These are phyloP conservation scores for Forsythia suspensa DNA, from an alignment of 257 asterid genomes.

Conservation along the genomic window DNA sequence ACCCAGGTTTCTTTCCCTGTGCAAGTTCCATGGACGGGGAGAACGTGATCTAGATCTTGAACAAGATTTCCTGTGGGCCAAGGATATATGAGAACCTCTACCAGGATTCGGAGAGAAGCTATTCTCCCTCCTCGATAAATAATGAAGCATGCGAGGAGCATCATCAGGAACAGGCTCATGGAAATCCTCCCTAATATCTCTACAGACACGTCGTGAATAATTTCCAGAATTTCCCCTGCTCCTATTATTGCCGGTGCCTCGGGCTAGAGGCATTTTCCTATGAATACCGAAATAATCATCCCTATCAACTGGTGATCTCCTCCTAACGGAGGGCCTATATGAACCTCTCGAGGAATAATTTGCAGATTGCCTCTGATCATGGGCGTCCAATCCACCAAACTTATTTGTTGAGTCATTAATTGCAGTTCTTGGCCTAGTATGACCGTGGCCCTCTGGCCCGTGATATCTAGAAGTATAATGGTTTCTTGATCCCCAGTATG, in stretches of 20 bases:
- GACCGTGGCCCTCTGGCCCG: conserved; percentile 41
- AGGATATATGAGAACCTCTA: conserved; percentile 34
- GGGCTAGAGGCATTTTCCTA: conserved; percentile 43
- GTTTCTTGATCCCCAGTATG: conserved; percentile 54
- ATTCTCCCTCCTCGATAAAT: conserved; percentile 48
- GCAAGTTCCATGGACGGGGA: conserved; percentile 64
- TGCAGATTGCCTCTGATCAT: conserved; percentile 41
- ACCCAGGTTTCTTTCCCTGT: conserved; percentile 44
- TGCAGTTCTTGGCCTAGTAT: conserved; percentile 47
- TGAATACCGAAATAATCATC: conserved; percentile 44
- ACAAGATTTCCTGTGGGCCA: conserved; percentile 54
- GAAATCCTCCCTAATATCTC: conserved; percentile 48
- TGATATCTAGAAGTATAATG: conserved; percentile 43
- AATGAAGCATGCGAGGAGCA: conserved; percentile 40
- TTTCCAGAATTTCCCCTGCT: conserved; percentile 39
- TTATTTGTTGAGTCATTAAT: conserved; percentile 35
- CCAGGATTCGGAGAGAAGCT: conserved; percentile 51
- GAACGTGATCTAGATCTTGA: conserved; percentile 87
- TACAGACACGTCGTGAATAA: conserved; percentile 42
- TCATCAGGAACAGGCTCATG: conserved; percentile 42
- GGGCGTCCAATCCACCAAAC: conserved; percentile 41
- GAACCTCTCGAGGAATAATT: conserved; percentile 43
- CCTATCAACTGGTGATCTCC: conserved; percentile 56
- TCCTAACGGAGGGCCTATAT: conserved; percentile 44
- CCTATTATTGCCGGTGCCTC: conserved; percentile 38